Percentiles rank a stretch among this genome's conserved stretches.
Evolutionary conservation across 257 asterid genomes (phyloP).

Genomic region (Capsicum baccatum): DNA sequence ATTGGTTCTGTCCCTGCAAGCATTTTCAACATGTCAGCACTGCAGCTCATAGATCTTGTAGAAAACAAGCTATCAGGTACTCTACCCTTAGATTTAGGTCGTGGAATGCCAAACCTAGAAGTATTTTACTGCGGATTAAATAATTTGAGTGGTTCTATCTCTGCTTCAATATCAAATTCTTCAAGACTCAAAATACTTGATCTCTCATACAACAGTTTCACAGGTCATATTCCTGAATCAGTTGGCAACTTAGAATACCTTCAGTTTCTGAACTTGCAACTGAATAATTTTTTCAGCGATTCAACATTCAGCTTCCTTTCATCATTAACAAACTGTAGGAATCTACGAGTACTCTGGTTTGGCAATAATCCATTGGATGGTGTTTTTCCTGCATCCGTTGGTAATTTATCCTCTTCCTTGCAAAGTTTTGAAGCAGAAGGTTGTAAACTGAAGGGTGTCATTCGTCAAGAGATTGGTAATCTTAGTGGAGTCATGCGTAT

Average conservation of each 20-base stretch:
- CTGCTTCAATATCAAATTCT: neutral
- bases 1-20: neutral
- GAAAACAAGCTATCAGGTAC: neutral
- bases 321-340: neutral
- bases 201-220: neutral
- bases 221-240: neutral
- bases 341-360: neutral
- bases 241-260: neutral
- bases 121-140: accelerated
- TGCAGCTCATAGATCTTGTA: accelerated
- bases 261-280: accelerated
- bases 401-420: neutral
- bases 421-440: accelerated
- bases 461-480: neutral
- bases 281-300: neutral
- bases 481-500: neutral
- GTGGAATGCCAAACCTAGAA: neutral
- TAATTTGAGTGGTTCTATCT: neutral
- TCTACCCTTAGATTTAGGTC: constrained; percentile 5
- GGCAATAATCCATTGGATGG: neutral
- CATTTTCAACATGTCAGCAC: constrained; percentile 12
- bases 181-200: neutral
- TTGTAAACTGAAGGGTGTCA: neutral
- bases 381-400: neutral
- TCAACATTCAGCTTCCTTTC: neutral